Conservation (phyloP, 2,329 filamentous ascomycete species). For the Leptosphaerulina australis region DNA sequence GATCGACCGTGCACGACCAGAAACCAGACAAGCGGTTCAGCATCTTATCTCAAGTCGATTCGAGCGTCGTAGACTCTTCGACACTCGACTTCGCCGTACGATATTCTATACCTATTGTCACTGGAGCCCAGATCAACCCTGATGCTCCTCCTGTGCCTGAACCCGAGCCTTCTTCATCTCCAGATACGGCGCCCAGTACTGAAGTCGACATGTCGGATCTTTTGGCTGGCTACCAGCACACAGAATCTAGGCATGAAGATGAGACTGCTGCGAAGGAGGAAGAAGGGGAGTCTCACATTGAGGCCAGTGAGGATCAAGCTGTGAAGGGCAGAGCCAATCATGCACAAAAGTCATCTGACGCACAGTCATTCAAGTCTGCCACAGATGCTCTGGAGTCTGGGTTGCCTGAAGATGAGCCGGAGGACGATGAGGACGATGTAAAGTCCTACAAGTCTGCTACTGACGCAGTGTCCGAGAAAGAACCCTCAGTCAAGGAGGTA, state of each 20-base stretch:
- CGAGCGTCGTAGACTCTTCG: constrained; percentile 39
- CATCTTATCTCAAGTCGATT: constrained; percentile 34
- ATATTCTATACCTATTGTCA: constrained; percentile 40
- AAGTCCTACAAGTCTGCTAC: constrained; percentile 24
- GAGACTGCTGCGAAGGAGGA: constrained; percentile 24
- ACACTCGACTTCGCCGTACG: constrained; percentile 40
- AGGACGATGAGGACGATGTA: constrained; percentile 10
- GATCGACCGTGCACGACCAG: not conserved
- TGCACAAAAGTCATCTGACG: constrained; percentile 39
- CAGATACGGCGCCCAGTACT: constrained; percentile 26
- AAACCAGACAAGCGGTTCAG: constrained; percentile 25
- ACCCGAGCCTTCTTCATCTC: constrained; percentile 4
- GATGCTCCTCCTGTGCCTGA: constrained; percentile 12
- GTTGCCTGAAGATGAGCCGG: not conserved
- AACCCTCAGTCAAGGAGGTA: constrained; percentile 24
- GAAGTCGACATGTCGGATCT: constrained; percentile 45
- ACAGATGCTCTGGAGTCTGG: constrained; percentile 27
- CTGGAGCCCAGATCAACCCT: constrained; percentile 16
- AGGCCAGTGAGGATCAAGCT: not conserved
- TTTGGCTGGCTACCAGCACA: constrained; percentile 40
- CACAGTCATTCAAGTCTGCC: constrained; percentile 45
- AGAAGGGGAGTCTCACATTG: constrained; percentile 1
- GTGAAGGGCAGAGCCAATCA: constrained; percentile 29
- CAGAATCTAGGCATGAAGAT: constrained; percentile 30
- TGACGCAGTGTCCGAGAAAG: constrained; percentile 17